phyloP scores from a whole-genome alignment of 768 basidiomycete genomes.

The Pulveroboletus sp. region DNA sequence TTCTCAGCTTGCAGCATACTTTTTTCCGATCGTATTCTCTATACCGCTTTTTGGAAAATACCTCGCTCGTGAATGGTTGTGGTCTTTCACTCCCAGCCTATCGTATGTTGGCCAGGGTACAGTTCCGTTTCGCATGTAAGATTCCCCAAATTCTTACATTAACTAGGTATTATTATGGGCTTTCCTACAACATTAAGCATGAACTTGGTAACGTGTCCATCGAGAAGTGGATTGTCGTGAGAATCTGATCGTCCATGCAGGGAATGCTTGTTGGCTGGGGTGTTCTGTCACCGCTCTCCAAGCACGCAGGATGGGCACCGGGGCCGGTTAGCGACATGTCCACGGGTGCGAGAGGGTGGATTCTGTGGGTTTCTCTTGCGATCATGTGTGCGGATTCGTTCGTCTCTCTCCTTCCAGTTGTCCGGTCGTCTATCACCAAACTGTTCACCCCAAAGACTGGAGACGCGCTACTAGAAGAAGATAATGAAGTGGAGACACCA shows the following conservation, averaged over 20 bases:
- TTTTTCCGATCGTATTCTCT: slow-evolving; percentile 86
- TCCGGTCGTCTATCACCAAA: slow-evolving; percentile 47
- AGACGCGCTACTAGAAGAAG: slow-evolving; percentile 26
- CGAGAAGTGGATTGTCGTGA: background rate
- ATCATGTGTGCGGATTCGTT: slow-evolving; percentile 94
- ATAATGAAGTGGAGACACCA: slow-evolving; percentile 70
- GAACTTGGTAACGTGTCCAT: slow-evolving; percentile 63
- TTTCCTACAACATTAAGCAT: slow-evolving; percentile 92
- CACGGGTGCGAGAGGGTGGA: slow-evolving; percentile 90
- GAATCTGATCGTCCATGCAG: slow-evolving; percentile 35
- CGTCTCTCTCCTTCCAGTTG: slow-evolving; percentile 79
- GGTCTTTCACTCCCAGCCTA: slow-evolving; percentile 90
- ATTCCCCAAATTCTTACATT: slow-evolving; percentile 2
- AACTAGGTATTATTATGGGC: slow-evolving; percentile 93
- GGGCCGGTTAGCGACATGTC: slow-evolving; percentile 87
- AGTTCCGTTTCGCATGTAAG: background rate
- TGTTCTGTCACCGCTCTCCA: slow-evolving; percentile 85
- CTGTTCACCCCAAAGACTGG: slow-evolving; percentile 28
- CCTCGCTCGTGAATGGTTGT: slow-evolving; percentile 85
- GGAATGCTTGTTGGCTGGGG: slow-evolving; percentile 99
- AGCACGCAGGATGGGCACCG: slow-evolving; percentile 85
- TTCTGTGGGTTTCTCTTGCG: slow-evolving; percentile 93
- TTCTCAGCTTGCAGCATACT: slow-evolving; percentile 74
- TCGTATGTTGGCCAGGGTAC: slow-evolving; percentile 89
- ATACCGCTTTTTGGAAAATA: slow-evolving; percentile 83